Conservation (phyloP, 1,284 basidiomycete species). For the Papiliotrema terrestris region DNA sequence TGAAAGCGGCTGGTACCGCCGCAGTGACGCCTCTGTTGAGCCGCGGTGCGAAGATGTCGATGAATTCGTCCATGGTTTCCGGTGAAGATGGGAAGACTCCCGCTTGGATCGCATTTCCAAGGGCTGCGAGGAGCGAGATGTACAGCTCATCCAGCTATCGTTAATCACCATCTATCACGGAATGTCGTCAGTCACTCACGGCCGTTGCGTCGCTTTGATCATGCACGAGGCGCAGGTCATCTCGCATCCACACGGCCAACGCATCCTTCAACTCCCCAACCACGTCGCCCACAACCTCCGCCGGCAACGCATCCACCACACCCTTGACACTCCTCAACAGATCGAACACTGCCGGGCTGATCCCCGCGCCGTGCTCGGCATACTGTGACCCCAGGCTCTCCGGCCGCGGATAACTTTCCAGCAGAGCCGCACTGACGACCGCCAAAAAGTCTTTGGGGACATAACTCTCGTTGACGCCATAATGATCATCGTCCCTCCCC, state of each 20-base stretch:
- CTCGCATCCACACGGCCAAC: conserved; percentile 28
- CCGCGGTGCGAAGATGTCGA: conserved; percentile 36
- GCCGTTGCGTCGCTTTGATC: not conserved
- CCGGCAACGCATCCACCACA: conserved; percentile 12
- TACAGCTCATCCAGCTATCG: conserved; percentile 35
- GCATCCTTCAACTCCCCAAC: conserved; percentile 12
- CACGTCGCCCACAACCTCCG: conserved; percentile 16
- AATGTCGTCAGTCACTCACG: conserved; percentile 9
- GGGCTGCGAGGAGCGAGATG: conserved; percentile 21
- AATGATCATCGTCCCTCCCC: conserved; percentile 27
- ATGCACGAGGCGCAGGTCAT: conserved; percentile 9
- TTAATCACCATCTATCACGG: not conserved
- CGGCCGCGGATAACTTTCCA: conserved; percentile 21
- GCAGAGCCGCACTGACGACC: conserved; percentile 24
- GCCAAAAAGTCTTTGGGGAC: conserved; percentile 38
- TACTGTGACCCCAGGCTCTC: conserved; percentile 3
- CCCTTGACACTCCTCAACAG: conserved; percentile 17
- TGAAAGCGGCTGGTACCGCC: conserved; percentile 30
- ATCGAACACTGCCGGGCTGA: conserved; percentile 23
- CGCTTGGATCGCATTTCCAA: conserved; percentile 21
- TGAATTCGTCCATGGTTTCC: conserved; percentile 25
- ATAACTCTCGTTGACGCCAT: conserved; percentile 33
- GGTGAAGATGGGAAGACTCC: conserved; percentile 15
- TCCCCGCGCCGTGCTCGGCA: not conserved
- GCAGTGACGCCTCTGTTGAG: conserved; percentile 22